These are phyloP conservation scores for Stramenopiles sp. DNA, from an alignment of 352 stramenopile genomes.

Conservation along the genomic window DNA sequence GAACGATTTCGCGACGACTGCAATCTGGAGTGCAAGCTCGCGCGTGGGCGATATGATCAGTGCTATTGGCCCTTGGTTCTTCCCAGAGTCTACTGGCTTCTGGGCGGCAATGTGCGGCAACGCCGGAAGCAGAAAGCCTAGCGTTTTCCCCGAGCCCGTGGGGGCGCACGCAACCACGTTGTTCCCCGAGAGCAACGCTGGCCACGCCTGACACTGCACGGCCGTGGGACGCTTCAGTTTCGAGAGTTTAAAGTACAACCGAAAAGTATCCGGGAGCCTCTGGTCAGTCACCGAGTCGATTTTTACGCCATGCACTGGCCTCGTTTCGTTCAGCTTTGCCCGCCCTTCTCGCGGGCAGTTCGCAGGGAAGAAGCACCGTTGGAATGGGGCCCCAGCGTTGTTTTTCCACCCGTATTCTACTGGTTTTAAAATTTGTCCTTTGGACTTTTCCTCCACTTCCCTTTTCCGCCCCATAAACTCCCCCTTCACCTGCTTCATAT, in stretches of 20 bases:
- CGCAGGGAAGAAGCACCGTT: no score
- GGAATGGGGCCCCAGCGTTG: no score
- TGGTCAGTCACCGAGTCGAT: no score
- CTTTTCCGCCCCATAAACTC: no score
- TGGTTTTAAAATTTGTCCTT: no score
- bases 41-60: conserved; percentile 91
- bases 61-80: conserved; percentile 16
- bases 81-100: neutral
- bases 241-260: neutral
- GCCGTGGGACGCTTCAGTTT: neutral
- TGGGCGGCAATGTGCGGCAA: conserved; percentile 27
- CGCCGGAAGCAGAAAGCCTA: conserved; percentile 93
- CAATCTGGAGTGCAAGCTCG: conserved; percentile 96
- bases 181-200: conserved; percentile 73
- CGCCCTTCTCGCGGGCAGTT: no score
- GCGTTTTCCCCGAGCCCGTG: conserved; percentile 91
- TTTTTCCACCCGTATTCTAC: no score
- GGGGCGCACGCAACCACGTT: conserved; percentile 91
- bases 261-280: neutral
- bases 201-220: conserved; percentile 20
- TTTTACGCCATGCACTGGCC: no score
- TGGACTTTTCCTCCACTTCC: no score
- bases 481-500: no score
- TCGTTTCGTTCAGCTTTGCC: no score
- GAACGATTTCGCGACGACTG: conserved; percentile 76